Evolutionary conservation across 2,329 filamentous ascomycete species (phyloP).

Genomic region (Teratosphaeria epicoccoides): DNA sequence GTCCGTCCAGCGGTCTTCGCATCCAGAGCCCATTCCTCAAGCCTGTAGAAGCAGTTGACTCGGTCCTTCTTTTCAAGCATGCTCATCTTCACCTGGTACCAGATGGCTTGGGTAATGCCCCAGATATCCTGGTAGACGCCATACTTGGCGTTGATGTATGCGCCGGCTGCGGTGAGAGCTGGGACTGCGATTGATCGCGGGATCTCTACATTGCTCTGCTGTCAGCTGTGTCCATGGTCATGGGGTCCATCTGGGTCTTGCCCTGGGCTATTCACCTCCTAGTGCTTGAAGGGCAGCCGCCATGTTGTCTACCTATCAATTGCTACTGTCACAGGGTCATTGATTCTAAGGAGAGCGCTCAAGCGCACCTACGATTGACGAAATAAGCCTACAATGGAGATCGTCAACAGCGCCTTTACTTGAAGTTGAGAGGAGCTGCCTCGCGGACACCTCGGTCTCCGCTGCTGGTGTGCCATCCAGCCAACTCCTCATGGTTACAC

Average conservation of each 20-base stretch:
- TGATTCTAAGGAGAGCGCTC: background rate
- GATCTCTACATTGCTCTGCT: slow-evolving; percentile 3
- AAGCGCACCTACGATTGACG: background rate
- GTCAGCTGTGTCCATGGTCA: background rate
- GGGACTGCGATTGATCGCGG: slow-evolving; percentile 24
- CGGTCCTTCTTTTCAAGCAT: slow-evolving; percentile 39
- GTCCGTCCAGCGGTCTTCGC: slow-evolving; percentile 30
- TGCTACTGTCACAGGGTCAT: background rate
- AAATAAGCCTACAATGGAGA: too few relatives aligned
- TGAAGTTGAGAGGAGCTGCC: too few relatives aligned
- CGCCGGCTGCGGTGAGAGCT: slow-evolving; percentile 52
- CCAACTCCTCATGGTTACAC: too few relatives aligned
- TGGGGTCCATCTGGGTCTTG: background rate
- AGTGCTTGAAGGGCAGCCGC: background rate
- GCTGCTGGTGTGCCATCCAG: too few relatives aligned
- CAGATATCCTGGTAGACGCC: slow-evolving; percentile 60
- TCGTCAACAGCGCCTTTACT: too few relatives aligned
- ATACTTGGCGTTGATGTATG: slow-evolving; percentile 66
- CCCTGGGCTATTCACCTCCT: background rate
- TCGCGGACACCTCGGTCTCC: too few relatives aligned
- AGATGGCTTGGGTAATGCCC: slow-evolving; percentile 40
- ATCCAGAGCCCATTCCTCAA: slow-evolving; percentile 56
- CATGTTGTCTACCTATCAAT: background rate
- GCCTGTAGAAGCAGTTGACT: slow-evolving; percentile 61
- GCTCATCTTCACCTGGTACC: slow-evolving; percentile 29